Base-by-base conservation (phyloP, 345 rosid species). In the Eucalyptus caleyi region DNA sequence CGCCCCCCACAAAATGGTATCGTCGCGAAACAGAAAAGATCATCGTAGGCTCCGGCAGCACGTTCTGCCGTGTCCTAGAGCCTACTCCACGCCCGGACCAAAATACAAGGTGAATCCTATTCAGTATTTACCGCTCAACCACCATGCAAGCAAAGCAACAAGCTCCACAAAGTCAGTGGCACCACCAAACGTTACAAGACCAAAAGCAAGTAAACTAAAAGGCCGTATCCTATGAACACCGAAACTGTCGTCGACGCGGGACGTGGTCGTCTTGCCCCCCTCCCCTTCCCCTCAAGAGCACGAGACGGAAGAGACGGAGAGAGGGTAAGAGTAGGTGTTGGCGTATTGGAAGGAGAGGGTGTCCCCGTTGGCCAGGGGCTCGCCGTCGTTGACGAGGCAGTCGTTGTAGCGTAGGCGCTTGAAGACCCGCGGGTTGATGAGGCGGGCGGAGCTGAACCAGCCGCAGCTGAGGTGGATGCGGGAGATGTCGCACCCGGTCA, bases 381-480 rank as follows among this genome's bases (percentile, higher is more conserved):
- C 92, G 49, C 99, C 99, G 10, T 94, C 90, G 91, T 97, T 97
- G 18, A 96, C 97, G 27, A 97, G 97, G 91, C 99, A 97, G 90
- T 97, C 99, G 81, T 97, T 90, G 92, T 95, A 97, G 91, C 90
- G 88, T 11, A 97, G 92, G 67, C 99, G 99, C 92, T 93, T 96
- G 96, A 97, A 97, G 30, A 94, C 90, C 90, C 91, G 95, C 18
- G 99, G 99, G 91, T 97, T 96, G 83, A 97, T 87, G 91, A 95
- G 93, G 8, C 89, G 94, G 32, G 93, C 96, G 6, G 99, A 97
- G 92, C 99, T 97, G 89, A 97, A 97, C 99, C 99, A 96, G 69
- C 99, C 98, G 86, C 99, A 97, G 54, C 27, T 90, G 50, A 97
- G 88, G 92, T 97, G 99, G 53, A 97, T 95, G 50, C 92, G 86